These are phyloP conservation scores for Solanum ossicruentum DNA, from an alignment of 257 asterid genomes.

Conservation along the genomic window DNA sequence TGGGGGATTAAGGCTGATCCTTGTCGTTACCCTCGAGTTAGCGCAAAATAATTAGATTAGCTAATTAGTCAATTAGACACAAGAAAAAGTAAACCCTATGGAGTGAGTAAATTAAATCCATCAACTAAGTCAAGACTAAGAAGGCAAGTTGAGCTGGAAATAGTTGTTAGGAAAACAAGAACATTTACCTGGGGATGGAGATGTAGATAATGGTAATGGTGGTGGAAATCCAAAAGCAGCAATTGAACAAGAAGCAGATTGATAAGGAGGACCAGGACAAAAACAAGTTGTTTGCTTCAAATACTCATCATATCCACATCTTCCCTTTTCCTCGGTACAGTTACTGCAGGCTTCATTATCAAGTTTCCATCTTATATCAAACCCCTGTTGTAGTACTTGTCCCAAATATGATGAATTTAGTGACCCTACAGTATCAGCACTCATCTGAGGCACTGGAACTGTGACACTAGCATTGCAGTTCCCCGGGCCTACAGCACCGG, in stretches of 20 bases:
- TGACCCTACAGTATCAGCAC: neutral
- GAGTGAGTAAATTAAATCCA: neutral
- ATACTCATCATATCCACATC: constrained; percentile 32
- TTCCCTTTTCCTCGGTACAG: constrained; percentile 36
- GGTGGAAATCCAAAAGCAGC: constrained; percentile 8
- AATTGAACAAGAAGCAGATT: constrained; percentile 18
- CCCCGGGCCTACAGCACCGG: constrained; percentile 35
- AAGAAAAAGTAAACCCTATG: neutral
- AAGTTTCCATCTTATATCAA: constrained; percentile 42
- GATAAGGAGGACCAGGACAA: constrained; percentile 36
- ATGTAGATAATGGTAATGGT: neutral
- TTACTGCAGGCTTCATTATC: constrained; percentile 25
- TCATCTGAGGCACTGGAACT: constrained; percentile 27
- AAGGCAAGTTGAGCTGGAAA: neutral
- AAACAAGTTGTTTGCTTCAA: constrained; percentile 29
- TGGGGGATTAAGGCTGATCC: neutral
- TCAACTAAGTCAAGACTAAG: neutral
- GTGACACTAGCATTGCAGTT: constrained; percentile 29
- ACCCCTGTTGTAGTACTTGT: constrained; percentile 30
- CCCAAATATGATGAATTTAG: constrained; percentile 11
- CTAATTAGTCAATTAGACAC: neutral
- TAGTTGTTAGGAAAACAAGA: neutral
- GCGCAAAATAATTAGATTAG: neutral
- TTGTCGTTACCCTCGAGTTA: neutral
- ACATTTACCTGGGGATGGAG: constrained; percentile 6